A percentile compares a stretch with the other conserved stretches of the same genome.
These are phyloP conservation scores for Hirschioporus abietinus DNA, from an alignment of 768 basidiomycete genomes.

Conservation along the genomic window DNA sequence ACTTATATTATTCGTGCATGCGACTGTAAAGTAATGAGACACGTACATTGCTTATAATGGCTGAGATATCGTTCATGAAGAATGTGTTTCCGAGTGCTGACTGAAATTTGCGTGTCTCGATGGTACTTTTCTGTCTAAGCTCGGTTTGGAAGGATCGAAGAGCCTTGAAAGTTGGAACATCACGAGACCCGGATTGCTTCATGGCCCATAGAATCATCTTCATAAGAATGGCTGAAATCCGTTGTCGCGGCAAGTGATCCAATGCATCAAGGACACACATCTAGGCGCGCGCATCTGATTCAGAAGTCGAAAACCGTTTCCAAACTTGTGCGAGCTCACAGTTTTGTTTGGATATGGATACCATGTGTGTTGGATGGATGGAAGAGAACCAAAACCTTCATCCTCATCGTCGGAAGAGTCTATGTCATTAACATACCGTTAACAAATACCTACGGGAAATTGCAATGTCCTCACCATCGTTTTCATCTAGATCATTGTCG, in stretches of 20 bases:
- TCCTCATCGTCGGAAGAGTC: too few relatives aligned
- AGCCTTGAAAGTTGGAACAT: conserved; percentile 25
- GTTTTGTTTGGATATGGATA: too few relatives aligned
- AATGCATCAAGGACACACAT: conserved; percentile 36
- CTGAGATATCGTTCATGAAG: conserved; percentile 22
- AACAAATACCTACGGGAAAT: too few relatives aligned
- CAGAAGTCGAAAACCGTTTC: too few relatives aligned
- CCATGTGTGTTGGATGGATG: too few relatives aligned
- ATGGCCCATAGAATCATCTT: conserved; percentile 28
- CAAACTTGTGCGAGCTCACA: too few relatives aligned
- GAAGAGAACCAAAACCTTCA: too few relatives aligned
- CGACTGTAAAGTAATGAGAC: too few relatives aligned
- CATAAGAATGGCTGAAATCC: conserved; percentile 29
- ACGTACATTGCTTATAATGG: conserved; percentile 21
- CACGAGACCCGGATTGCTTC: conserved; percentile 23
- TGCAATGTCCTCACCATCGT: too few relatives aligned
- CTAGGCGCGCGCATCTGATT: conserved; percentile 6
- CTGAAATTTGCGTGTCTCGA: conserved; percentile 15
- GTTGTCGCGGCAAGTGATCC: conserved; percentile 27
- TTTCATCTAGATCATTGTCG: too few relatives aligned
- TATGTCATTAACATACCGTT: too few relatives aligned
- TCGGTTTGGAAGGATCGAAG: conserved; percentile 22
- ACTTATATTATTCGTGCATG: too few relatives aligned
- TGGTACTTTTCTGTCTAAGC: conserved; percentile 13
- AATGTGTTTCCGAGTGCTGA: conserved; percentile 26